Percentiles rank a stretch among this genome's conserved stretches.
phyloP scores from a whole-genome alignment of 208 protist species.

The Trypanosoma congolense region DNA sequence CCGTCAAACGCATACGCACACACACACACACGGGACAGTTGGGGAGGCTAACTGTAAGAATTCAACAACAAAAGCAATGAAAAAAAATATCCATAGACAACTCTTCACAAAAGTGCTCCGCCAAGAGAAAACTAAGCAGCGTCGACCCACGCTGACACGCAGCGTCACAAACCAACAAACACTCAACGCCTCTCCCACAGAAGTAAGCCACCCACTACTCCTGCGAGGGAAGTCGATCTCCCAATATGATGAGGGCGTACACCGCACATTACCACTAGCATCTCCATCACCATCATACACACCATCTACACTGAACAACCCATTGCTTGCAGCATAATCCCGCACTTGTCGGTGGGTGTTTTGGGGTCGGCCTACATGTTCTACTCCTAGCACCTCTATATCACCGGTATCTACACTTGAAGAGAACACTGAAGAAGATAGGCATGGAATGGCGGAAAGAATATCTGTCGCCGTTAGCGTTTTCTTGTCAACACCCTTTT shows the following conservation, averaged over 20 bases:
- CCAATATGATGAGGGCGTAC: slow-evolving; percentile 69
- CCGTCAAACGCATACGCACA: not conserved
- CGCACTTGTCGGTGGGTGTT: slow-evolving; percentile 2
- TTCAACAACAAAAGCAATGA: too few species aligned
- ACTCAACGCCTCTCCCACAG: too few species aligned
- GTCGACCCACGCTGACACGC: too few species aligned
- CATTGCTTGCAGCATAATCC: slow-evolving; percentile 13
- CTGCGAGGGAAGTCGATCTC: slow-evolving; percentile 49
- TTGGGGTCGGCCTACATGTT: slow-evolving; percentile 15
- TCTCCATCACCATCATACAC: not conserved
- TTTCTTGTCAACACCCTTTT: not conserved
- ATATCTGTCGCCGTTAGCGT: slow-evolving; percentile 25
- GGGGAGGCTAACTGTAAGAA: too few species aligned
- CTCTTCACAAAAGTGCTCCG: not conserved
- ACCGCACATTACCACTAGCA: slow-evolving; percentile 1
- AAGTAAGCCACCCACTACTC: slow-evolving; percentile 1
- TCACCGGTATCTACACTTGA: not conserved
- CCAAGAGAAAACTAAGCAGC: too few species aligned
- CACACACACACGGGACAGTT: slow-evolving; percentile 2
- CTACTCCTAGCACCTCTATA: not conserved
- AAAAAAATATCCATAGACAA: not conserved
- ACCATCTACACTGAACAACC: not conserved
- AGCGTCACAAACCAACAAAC: too few species aligned
- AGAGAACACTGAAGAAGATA: slow-evolving; percentile 1
- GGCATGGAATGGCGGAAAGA: slow-evolving; percentile 20